Conservation (phyloP, 441 rosid genomes). For the Populus hybrid region DNA sequence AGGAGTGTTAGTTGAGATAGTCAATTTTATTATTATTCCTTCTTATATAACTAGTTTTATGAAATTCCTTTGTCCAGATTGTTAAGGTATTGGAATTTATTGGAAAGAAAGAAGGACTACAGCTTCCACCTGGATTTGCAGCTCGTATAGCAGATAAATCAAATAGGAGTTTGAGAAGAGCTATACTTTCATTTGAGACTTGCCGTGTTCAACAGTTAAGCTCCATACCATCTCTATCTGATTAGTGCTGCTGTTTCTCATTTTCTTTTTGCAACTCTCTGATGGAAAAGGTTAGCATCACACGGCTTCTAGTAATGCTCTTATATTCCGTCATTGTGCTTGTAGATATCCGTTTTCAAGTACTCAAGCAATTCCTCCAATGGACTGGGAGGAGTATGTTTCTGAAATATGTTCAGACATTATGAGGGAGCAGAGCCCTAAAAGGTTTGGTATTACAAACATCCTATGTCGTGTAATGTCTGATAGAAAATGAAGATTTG, state of each 20-base stretch:
- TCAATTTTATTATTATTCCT: not conserved
- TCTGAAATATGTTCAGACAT: conserved; percentile 82
- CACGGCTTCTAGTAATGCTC: conserved; percentile 9
- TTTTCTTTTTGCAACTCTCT: conserved; percentile 8
- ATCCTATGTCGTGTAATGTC: conserved; percentile 5
- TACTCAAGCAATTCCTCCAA: conserved; percentile 79
- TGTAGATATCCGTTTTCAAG: conserved; percentile 72
- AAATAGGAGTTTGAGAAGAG: conserved; percentile 53
- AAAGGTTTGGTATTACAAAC: conserved; percentile 45
- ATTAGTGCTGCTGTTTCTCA: not conserved
- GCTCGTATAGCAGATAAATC: conserved; percentile 73
- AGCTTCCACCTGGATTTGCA: conserved; percentile 80
- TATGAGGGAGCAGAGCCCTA: conserved; percentile 95
- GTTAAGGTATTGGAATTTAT: conserved; percentile 75
- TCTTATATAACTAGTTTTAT: not conserved
- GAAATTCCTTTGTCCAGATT: conserved; percentile 42
- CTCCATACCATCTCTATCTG: not conserved
- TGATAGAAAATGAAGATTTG: not conserved
- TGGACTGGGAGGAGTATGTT: conserved; percentile 98
- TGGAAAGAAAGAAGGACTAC: conserved; percentile 77
- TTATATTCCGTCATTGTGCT: conserved; percentile 3
- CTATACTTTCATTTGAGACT: conserved; percentile 81
- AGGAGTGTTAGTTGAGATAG: not conserved
- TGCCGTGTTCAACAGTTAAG: conserved; percentile 61
- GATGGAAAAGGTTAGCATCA: conserved; percentile 1